Percentiles rank a stretch among this genome's conserved stretches.
phyloP scores from a whole-genome alignment of 225 moss, liverwort and hornwort genomes.

The Physcomitrium patens region DNA sequence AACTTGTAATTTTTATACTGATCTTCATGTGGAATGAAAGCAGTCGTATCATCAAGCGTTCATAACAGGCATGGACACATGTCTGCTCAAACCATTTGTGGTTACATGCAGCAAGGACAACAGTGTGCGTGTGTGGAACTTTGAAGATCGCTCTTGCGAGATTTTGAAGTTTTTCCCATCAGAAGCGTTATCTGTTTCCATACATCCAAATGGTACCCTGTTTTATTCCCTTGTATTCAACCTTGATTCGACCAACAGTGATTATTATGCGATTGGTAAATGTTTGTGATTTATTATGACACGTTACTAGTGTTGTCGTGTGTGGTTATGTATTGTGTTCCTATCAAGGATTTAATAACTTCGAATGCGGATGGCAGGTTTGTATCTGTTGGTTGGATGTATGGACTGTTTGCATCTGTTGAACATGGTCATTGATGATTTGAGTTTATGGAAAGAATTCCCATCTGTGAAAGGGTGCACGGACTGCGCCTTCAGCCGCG shows the following conservation, averaged over 20 bases:
- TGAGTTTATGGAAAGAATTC: conserved; percentile 71
- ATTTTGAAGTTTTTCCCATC: conserved; percentile 70
- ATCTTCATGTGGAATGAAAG: conserved; percentile 16
- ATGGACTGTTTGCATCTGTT: conserved; percentile 59
- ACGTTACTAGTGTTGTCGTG: not conserved
- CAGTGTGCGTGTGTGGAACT: conserved; percentile 80
- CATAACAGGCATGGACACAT: conserved; percentile 80
- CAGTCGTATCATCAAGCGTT: conserved; percentile 67
- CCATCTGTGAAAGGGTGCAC: conserved; percentile 65
- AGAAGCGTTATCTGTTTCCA: conserved; percentile 71
- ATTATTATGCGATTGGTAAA: too few relatives aligned
- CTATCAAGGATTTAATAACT: conserved; percentile 5
- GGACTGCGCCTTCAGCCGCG: conserved; percentile 73
- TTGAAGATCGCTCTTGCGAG: conserved; percentile 69
- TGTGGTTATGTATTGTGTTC: not conserved
- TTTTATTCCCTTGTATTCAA: not conserved
- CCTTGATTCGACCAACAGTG: not conserved
- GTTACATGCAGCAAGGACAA: conserved; percentile 72
- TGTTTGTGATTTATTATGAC: not conserved
- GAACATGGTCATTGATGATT: conserved; percentile 65
- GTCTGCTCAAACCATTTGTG: conserved; percentile 74
- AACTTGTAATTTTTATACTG: not conserved
- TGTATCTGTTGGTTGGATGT: conserved; percentile 70
- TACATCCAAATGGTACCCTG: conserved; percentile 77
- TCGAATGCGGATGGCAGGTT: conserved; percentile 44